These are phyloP conservation scores for Arctostaphylos glauca DNA, from an alignment of 148 eudicot genomes.

Conservation along the genomic window DNA sequence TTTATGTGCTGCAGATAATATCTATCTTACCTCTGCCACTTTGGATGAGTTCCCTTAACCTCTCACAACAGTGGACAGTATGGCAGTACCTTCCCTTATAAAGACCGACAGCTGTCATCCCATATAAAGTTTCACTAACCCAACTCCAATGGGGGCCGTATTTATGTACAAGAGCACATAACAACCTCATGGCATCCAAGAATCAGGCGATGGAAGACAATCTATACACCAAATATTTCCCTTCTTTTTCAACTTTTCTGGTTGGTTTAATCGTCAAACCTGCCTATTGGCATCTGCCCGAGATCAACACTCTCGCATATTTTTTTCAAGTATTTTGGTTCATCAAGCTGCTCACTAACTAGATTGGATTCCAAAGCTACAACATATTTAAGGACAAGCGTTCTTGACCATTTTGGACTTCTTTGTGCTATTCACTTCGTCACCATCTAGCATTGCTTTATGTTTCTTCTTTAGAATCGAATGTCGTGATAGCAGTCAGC, in stretches of 20 bases:
- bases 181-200: slow-evolving; percentile 67
- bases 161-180: slow-evolving; percentile 85
- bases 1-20: too few species aligned
- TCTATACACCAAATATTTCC: slow-evolving; percentile 78
- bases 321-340: slow-evolving; percentile 42
- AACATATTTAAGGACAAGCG: slow-evolving; percentile 36
- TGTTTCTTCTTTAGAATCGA: slow-evolving; percentile 57
- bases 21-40: too few species aligned
- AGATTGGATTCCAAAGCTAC: slow-evolving; percentile 32
- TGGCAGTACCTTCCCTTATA: slow-evolving; percentile 86
- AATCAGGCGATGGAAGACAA: slow-evolving; percentile 72
- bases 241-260: slow-evolving; percentile 74
- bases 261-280: slow-evolving; percentile 55
- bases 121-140: slow-evolving; percentile 79
- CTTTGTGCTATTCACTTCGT: slow-evolving; percentile 39
- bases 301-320: slow-evolving; percentile 45
- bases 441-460: slow-evolving; percentile 37
- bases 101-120: slow-evolving; percentile 84
- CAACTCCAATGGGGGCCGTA: slow-evolving; percentile 91
- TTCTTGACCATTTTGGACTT: slow-evolving; percentile 67
- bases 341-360: slow-evolving; percentile 43
- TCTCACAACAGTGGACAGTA: slow-evolving; percentile 83
- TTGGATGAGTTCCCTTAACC: slow-evolving; percentile 86
- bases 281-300: slow-evolving; percentile 56
- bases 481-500: slow-evolving; percentile 33